Evolutionary conservation across 2,329 filamentous ascomycete species (phyloP).

Genomic region (Fusarium anguioides): DNA sequence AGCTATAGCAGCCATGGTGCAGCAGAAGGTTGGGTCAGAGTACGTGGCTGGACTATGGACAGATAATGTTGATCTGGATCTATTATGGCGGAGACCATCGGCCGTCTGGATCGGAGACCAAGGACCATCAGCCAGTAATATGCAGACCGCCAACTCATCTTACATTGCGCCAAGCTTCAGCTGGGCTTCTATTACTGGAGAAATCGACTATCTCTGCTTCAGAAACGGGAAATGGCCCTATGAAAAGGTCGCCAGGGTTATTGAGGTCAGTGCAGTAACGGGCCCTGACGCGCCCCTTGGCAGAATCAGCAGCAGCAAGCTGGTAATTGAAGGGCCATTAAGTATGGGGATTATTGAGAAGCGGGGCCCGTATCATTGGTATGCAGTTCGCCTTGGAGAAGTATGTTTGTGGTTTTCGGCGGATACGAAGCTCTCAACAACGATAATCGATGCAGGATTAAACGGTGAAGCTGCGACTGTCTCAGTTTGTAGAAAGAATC

Average conservation of each 20-base stretch:
- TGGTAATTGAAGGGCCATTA: slow-evolving; percentile 23
- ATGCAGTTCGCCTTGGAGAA: not conserved
- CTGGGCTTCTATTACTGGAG: slow-evolving; percentile 41
- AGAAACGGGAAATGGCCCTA: slow-evolving; percentile 33
- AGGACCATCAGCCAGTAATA: not conserved
- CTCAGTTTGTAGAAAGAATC: slow-evolving; percentile 20
- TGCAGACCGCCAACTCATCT: not conserved
- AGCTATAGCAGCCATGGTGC: slow-evolving; percentile 43
- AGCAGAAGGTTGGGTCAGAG: slow-evolving; percentile 30
- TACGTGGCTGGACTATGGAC: slow-evolving; percentile 49
- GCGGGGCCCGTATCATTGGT: not conserved
- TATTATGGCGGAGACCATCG: slow-evolving; percentile 35
- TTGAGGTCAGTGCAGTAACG: slow-evolving; percentile 11
- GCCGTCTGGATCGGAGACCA: too few relatives aligned
- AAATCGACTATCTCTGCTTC: slow-evolving; percentile 43
- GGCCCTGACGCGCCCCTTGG: slow-evolving; percentile 27
- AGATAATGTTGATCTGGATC: slow-evolving; percentile 39
- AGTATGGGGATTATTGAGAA: slow-evolving; percentile 4
- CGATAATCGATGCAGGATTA: not conserved
- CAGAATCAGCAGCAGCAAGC: slow-evolving; percentile 13
- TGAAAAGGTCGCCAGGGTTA: slow-evolving; percentile 10
- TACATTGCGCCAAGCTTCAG: slow-evolving; percentile 42
- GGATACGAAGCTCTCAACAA: slow-evolving; percentile 26
- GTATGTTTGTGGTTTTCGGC: not conserved
- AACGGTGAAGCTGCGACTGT: not conserved